Base-by-base conservation (phyloP, 176 grass and related monocot species). In the Bromus sterilis region DNA sequence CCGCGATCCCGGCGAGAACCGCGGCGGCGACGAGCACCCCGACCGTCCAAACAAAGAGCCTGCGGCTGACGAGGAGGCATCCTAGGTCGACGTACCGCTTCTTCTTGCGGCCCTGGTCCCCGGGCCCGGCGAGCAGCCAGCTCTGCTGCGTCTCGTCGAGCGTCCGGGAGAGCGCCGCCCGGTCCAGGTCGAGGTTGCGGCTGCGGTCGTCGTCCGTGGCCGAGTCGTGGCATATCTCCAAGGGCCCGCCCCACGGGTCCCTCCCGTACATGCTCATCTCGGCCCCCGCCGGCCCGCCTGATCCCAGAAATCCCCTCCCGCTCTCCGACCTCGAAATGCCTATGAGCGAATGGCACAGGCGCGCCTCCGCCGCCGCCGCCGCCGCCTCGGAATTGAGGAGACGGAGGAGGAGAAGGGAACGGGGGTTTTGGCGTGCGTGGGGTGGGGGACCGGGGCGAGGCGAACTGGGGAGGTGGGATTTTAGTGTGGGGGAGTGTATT, bases 131-230 rank as follows among this genome's bases (percentile, higher is more conserved):
- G 6, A 97, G 89, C 37, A 97, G 89, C 94, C 94, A 97, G 86
- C 92, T 97, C 83, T 97, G 94, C 85, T 97, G 94, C 74, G 94
- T 97, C 87, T 97, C 92, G 66, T 97, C 92, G 11, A 97, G 85
- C 82, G 87, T 86, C 82, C 94, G 85, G 49, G 94, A 94, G 42
- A 94, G 53, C 75, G 94, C 92, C 49, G 73, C 94, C 37, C 91
- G 59, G 87, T 97, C 94, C 55, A 92, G 62, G 57, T 97, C 94
- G n/a, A 97, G 74, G 71, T 92, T 92, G 87, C 94, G 82, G 94
- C 94, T 97, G 39, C 94, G 89, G 83, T 97, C 94, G 81, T 97
- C 94, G 83, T 97, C 94, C 76, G 94, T 97, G 66, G 89, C 89
- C 40, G 94, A 97, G 89, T 94, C 94, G 21, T 79, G 79, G 78